phyloP scores from a whole-genome alignment of 768 basidiomycete genomes.

The Lyophyllum semitale region DNA sequence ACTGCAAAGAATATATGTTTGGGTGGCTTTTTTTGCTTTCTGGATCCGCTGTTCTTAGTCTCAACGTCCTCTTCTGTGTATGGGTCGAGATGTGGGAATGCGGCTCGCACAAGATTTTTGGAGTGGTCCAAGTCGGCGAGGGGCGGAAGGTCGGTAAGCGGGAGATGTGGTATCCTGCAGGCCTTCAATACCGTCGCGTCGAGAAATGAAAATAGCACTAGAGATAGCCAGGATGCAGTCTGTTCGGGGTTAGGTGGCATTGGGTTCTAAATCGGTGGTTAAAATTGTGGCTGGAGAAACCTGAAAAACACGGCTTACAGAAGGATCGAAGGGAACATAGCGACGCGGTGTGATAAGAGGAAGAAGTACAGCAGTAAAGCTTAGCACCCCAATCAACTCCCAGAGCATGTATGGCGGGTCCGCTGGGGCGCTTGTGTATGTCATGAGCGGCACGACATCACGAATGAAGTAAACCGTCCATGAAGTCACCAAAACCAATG shows the following conservation, averaged over 20 bases:
- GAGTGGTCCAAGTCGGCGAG: conserved; percentile 62
- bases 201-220: conserved; percentile 50
- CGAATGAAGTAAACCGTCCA: conserved; percentile 50
- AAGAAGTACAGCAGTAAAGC: conserved; percentile 45
- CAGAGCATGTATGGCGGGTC: conserved; percentile 54
- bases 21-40: conserved; percentile 31
- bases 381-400: conserved; percentile 49
- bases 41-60: conserved; percentile 36
- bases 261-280: conserved; percentile 28
- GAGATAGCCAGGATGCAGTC: conserved; percentile 45
- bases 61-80: conserved; percentile 13
- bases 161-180: conserved; percentile 43
- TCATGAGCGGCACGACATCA: conserved; percentile 60
- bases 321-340: conserved; percentile 58
- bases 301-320: conserved; percentile 18
- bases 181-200: conserved; percentile 50
- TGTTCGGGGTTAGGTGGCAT: conserved; percentile 46
- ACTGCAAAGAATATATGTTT: conserved; percentile 47
- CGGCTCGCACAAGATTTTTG: conserved; percentile 22
- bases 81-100: conserved; percentile 24
- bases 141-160: conserved; percentile 55
- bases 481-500: conserved; percentile 7
- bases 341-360: conserved; percentile 55
- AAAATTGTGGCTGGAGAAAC: not conserved
- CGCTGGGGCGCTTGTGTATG: conserved; percentile 45